Conservation (phyloP, 176 grass and related monocot genomes). For the Puccinellia tenuiflora region DNA sequence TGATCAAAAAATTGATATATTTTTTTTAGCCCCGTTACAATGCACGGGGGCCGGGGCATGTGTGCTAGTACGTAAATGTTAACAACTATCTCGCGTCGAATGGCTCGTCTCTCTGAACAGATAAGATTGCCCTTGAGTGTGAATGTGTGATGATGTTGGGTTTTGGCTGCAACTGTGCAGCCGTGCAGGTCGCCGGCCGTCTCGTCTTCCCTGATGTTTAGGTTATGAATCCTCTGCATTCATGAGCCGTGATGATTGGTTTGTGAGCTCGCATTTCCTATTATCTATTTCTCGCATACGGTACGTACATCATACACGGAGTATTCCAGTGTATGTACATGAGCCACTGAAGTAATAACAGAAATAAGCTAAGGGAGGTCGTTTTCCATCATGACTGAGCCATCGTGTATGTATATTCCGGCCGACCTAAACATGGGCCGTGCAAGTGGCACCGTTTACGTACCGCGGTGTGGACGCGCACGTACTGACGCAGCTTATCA, state of each 20-base stretch:
- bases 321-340: too few species aligned
- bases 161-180: not conserved
- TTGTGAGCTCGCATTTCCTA: not conserved
- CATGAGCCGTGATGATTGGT: not conserved
- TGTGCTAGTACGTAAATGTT: too few species aligned
- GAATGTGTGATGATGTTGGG: not conserved
- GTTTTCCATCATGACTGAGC: not conserved
- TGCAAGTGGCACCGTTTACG: conserved; percentile 4
- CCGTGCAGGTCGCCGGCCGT: not conserved
- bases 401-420: not conserved
- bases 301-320: too few species aligned
- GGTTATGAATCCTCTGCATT: not conserved
- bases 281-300: not conserved
- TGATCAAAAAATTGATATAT: too few species aligned
- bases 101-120: too few species aligned
- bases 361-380: not conserved
- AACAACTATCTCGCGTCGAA: too few species aligned
- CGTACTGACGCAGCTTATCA: not conserved
- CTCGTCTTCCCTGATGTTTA: not conserved
- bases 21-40: too few species aligned
- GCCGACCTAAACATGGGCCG: not conserved
- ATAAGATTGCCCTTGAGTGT: too few species aligned
- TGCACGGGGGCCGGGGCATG: too few species aligned
- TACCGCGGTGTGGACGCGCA: too few species aligned
- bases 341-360: too few species aligned